phyloP scores from a whole-genome alignment of 106 monocot genomes.

The Allium fistulosum region DNA sequence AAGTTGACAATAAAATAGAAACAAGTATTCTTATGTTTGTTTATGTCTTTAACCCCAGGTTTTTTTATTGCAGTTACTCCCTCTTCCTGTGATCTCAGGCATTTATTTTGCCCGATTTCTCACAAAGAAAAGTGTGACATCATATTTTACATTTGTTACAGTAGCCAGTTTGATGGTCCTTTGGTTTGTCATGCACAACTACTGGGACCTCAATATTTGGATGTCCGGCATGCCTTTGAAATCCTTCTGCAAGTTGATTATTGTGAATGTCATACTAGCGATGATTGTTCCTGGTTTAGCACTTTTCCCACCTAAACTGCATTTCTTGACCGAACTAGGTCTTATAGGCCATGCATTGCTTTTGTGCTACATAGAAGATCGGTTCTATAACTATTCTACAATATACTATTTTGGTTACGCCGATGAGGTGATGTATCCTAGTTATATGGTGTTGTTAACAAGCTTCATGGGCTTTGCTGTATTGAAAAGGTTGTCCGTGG shows the following conservation, averaged over 20 bases:
- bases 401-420: constrained; percentile 95
- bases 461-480: constrained; percentile 78
- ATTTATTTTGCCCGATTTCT: constrained; percentile 86
- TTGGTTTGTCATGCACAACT: constrained; percentile 95
- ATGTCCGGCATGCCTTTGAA: constrained; percentile 91
- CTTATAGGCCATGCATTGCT: constrained; percentile 79
- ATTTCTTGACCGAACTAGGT: constrained; percentile 73
- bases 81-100: constrained; percentile 85
- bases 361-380: constrained; percentile 89
- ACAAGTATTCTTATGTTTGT: no score
- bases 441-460: constrained; percentile 83
- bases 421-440: constrained; percentile 93
- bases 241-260: constrained; percentile 77
- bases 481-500: constrained; percentile 54
- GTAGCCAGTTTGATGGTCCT: constrained; percentile 83
- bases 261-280: constrained; percentile 61
- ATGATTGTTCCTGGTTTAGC: constrained; percentile 85
- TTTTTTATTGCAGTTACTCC: constrained; percentile 64
- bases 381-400: constrained; percentile 78
- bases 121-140: constrained; percentile 79
- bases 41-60: no score
- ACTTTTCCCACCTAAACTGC: constrained; percentile 74
- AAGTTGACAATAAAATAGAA: no score
- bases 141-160: constrained; percentile 62
- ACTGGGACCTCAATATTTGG: constrained; percentile 99